Evolutionary conservation across 768 basidiomycete species (phyloP).

Genomic region (Pisolithus microcarpus): DNA sequence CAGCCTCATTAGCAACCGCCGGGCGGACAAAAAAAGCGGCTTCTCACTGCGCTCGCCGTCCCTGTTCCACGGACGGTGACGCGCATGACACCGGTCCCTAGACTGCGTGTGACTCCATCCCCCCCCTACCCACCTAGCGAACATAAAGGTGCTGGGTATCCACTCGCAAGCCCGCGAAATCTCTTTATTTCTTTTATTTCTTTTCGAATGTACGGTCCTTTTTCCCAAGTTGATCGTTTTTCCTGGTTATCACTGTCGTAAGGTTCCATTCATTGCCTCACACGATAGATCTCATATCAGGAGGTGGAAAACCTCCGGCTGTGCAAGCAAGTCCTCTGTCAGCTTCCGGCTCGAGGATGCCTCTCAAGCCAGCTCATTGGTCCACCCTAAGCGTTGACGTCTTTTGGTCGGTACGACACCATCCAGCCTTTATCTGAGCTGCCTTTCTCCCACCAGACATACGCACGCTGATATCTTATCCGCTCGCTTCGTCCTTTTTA

Average conservation of each 20-base stretch:
- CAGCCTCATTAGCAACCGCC: neutral
- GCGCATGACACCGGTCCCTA: neutral
- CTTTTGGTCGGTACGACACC: neutral
- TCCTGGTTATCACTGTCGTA: neutral
- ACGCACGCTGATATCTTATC: conserved; percentile 1
- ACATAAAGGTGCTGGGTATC: neutral
- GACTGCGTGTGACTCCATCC: neutral
- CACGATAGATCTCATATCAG: neutral
- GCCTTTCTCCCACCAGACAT: neutral
- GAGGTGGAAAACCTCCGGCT: neutral
- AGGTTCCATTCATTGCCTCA: neutral
- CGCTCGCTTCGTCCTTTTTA: neutral
- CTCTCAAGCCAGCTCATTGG: neutral
- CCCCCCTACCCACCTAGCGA: neutral
- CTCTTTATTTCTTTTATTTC: neutral
- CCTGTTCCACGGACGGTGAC: neutral
- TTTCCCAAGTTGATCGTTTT: neutral
- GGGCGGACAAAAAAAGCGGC: neutral
- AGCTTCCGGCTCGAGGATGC: neutral
- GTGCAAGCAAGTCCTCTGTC: neutral
- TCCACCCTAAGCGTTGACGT: neutral
- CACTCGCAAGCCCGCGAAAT: neutral
- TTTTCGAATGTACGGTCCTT: neutral
- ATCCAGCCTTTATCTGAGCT: neutral
- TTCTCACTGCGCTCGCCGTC: neutral